Conservation (phyloP, 768 basidiomycete species). For the Clitopilus passeckerianus region DNA sequence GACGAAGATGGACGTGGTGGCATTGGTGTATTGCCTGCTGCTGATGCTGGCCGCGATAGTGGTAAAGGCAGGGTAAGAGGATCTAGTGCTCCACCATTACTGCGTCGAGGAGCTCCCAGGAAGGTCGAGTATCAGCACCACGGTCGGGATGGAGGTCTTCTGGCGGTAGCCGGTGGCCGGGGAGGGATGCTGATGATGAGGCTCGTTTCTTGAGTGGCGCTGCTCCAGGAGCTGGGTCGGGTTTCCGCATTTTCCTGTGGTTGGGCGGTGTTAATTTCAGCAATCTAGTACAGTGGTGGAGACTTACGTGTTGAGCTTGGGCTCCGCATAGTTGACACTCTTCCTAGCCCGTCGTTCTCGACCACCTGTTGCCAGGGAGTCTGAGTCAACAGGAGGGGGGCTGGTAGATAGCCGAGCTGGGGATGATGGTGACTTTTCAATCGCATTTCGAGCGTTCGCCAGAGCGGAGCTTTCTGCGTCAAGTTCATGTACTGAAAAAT, state of each 20-base stretch:
- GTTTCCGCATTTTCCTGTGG: slow-evolving; percentile 84
- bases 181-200: slow-evolving; percentile 36
- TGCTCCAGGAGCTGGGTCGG: slow-evolving; percentile 46
- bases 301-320: slow-evolving; percentile 82
- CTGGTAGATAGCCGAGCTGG: slow-evolving; percentile 49
- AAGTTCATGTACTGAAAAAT: slow-evolving; percentile 13
- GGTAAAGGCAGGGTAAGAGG: slow-evolving; percentile 31
- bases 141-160: slow-evolving; percentile 19
- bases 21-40: slow-evolving; percentile 25
- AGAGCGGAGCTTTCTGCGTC: slow-evolving; percentile 10
- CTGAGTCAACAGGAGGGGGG: slow-evolving; percentile 26
- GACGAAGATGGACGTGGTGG: slow-evolving; percentile 22
- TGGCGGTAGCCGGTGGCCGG: slow-evolving; percentile 20
- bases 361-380: slow-evolving; percentile 28
- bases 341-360: slow-evolving; percentile 62
- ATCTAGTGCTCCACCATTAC: slow-evolving; percentile 21
- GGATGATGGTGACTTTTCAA: slow-evolving; percentile 28
- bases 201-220: slow-evolving; percentile 39
- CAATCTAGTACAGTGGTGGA: not conserved
- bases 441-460: slow-evolving; percentile 11
- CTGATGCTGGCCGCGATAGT: slow-evolving; percentile 27
- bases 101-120: slow-evolving; percentile 15
- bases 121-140: slow-evolving; percentile 34
- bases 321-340: slow-evolving; percentile 84
- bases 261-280: slow-evolving; percentile 3